These are phyloP conservation scores for Lolium multiflorum DNA, from an alignment of 176 grass and related monocot species.

Conservation along the genomic window DNA sequence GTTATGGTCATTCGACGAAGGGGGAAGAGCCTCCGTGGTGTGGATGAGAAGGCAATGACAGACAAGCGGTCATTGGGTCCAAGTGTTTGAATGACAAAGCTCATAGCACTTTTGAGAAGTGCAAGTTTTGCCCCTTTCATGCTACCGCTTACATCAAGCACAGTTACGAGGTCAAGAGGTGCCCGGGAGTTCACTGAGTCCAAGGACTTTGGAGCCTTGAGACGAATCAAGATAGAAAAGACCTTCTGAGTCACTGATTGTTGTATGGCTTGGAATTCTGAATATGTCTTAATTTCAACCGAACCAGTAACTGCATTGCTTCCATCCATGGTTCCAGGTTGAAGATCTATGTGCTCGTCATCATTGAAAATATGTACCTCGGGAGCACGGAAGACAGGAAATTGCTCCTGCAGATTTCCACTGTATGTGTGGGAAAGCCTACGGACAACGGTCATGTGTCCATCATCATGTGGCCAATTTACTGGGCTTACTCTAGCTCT, in stretches of 20 bases:
- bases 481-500: constrained; percentile 76
- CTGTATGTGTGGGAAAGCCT: constrained; percentile 50
- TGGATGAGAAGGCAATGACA: constrained; percentile 76
- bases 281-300: constrained; percentile 68
- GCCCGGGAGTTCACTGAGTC: constrained; percentile 52
- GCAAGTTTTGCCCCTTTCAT: constrained; percentile 83
- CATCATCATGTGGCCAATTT: constrained; percentile 56
- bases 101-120: constrained; percentile 86
- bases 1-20: constrained; percentile 66
- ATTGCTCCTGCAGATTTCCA: constrained; percentile 45
- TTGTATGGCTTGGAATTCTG: constrained; percentile 59
- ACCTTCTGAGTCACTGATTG: constrained; percentile 48
- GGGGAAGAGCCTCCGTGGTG: constrained; percentile 67
- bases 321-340: constrained; percentile 38
- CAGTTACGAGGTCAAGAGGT: constrained; percentile 89
- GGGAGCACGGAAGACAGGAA: constrained; percentile 43
- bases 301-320: constrained; percentile 34
- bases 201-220: constrained; percentile 73
- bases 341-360: constrained; percentile 63
- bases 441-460: constrained; percentile 57
- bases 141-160: constrained; percentile 95
- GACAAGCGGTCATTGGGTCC: constrained; percentile 89
- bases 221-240: constrained; percentile 80
- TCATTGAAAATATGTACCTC: constrained; percentile 75
- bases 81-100: constrained; percentile 84